Evolutionary conservation across 1,139 yeast genomes (phyloP).

Genomic region (Pichia sp.): DNA sequence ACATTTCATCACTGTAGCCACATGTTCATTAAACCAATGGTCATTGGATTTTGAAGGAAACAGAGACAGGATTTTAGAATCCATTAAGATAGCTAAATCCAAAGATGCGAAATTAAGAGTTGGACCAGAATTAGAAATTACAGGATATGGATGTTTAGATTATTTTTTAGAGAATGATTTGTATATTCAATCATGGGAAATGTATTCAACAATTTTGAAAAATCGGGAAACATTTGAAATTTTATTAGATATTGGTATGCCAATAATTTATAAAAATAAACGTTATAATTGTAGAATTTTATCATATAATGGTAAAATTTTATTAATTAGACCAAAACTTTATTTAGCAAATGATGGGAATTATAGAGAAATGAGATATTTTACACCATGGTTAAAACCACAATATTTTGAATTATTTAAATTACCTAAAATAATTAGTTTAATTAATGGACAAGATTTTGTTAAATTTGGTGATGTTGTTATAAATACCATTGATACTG

Average conservation of each 20-base stretch:
- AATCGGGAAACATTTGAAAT: constrained; percentile 67
- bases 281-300: constrained; percentile 87
- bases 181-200: constrained; percentile 90
- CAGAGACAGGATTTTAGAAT: constrained; percentile 78
- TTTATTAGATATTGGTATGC: constrained; percentile 89
- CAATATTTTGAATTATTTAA: constrained; percentile 64
- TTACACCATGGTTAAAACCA: constrained; percentile 87
- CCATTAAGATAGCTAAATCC: constrained; percentile 69
- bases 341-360: constrained; percentile 96
- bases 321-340: constrained; percentile 85
- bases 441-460: constrained; percentile 53
- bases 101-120: constrained; percentile 79
- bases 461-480: constrained; percentile 91
- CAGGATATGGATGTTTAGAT: constrained; percentile 94
- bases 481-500: constrained; percentile 74
- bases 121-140: constrained; percentile 92
- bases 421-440: constrained; percentile 63
- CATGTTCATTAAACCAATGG: constrained; percentile 91
- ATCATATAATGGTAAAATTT: constrained; percentile 69
- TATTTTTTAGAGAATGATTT: constrained; percentile 90
- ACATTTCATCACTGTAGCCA: constrained; percentile 51
- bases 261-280: constrained; percentile 78
- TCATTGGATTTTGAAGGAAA: constrained; percentile 97
- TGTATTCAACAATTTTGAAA: constrained; percentile 68
- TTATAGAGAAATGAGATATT: constrained; percentile 94